These are phyloP conservation scores for Rhytidiadelphus loreus DNA, from an alignment of 225 moss, liverwort and hornwort species.

Conservation along the genomic window DNA sequence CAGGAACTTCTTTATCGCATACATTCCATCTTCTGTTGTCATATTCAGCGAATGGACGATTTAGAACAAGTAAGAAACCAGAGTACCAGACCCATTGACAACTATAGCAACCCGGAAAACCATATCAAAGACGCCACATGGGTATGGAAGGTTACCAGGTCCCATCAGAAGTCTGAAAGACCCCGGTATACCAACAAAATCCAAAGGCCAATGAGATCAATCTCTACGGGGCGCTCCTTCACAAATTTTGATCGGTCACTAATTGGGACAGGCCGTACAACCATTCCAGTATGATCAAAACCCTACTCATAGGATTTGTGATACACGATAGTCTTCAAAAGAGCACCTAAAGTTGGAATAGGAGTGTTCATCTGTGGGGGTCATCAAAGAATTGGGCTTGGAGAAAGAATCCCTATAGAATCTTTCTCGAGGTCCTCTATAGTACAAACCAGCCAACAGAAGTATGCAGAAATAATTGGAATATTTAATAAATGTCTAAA, in stretches of 20 bases:
- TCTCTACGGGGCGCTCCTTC: not conserved
- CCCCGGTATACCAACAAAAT: not conserved
- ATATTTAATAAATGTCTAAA: not conserved
- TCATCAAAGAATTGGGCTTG: not conserved
- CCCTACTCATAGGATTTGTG: not conserved
- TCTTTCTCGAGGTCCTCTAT: not conserved
- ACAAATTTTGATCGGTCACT: not conserved
- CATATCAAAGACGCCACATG: not conserved
- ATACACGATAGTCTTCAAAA: not conserved
- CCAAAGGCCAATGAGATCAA: not conserved
- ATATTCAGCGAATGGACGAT: not conserved
- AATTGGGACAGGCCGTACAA: not conserved
- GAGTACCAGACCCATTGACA: not conserved
- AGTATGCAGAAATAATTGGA: not conserved
- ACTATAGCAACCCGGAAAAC: not conserved
- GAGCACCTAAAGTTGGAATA: not conserved
- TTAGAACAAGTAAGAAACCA: not conserved
- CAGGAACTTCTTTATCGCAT: constrained; percentile 88
- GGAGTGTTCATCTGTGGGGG: not conserved
- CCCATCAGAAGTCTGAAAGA: not conserved
- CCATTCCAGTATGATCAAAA: not conserved
- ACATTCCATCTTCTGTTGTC: constrained; percentile 69
- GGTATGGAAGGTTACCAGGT: not conserved
- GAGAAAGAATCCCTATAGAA: not conserved
- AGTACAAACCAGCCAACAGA: not conserved